Evolutionary conservation across 2,329 filamentous ascomycete species (phyloP), one percentile per base, ranked within the genome.

Genomic region (Trichoderma sp.): DNA sequence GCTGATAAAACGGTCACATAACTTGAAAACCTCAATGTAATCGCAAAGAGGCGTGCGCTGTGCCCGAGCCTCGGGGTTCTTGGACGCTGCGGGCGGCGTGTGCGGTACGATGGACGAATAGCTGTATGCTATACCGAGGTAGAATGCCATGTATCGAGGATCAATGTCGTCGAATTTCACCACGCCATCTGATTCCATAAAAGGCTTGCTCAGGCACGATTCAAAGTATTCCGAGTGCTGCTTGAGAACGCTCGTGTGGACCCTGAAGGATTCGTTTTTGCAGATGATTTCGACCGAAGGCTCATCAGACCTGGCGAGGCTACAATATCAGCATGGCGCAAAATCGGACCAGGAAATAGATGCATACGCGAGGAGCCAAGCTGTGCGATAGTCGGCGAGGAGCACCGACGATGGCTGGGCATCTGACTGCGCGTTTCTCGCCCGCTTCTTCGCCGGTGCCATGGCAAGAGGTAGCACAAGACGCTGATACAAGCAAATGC

Each of bases 1-100:
- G 65, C 78, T 78, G 16, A 79, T 67, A 63, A 80, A 80, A 14
- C 78, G 75, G 49, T 80, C 79, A 65, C 79, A 79, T 11, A 80
- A 75, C 72, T 80, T 80, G 70, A 75, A 79, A 4, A 80, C 79
- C 57, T 80, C 78, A 37, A 80, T 68, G 21, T 73, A 78, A 64
- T 80, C 79, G 16, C 73, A 69, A 27, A 80, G 72, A 6, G 76
- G 72, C 11, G 77, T 76, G 56, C 73, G 73, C n/a, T 72, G 70
- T 2, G 69, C 71, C 19, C 69, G 69, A 14, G 74, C 70, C 70
- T 79, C 74, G 1, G 78, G 78, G 64, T 71, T 74, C 11, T 70
- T 55, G 2, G 73, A 59, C 2, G 73, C 73, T 1, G 70, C 59
- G 11, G 77, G 78, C 5, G 73, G 63, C 2, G 72, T 58, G 64